These are phyloP conservation scores for Trichosporon asahii DNA, from an alignment of 1,284 basidiomycete genomes.

Conservation along the genomic window DNA sequence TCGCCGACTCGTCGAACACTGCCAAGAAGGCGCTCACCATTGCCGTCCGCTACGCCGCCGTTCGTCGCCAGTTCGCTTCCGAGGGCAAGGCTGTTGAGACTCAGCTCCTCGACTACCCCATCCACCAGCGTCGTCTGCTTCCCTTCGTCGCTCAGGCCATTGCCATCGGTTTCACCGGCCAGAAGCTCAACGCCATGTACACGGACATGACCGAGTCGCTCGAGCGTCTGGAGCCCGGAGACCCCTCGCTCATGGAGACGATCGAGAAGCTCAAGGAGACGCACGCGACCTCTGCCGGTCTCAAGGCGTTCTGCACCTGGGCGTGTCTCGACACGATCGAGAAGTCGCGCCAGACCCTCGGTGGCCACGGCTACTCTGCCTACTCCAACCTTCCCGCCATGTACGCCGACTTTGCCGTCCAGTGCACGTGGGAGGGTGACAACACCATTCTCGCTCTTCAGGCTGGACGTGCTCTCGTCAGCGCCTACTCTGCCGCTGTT, in stretches of 20 bases:
- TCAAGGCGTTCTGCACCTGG: slow-evolving; percentile 63
- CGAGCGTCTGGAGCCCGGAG: slow-evolving; percentile 56
- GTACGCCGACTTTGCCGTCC: slow-evolving; percentile 58
- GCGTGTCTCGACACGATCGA: slow-evolving; percentile 59
- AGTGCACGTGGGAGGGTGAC: slow-evolving; percentile 60
- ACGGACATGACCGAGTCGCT: slow-evolving; percentile 55
- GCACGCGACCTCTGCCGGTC: slow-evolving; percentile 58
- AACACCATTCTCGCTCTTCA: slow-evolving; percentile 58
- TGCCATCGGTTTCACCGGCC: slow-evolving; percentile 58
- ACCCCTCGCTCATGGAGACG: slow-evolving; percentile 49
- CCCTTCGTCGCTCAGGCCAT: slow-evolving; percentile 59
- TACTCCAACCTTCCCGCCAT: slow-evolving; percentile 59
- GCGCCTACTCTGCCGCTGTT: slow-evolving; percentile 54
- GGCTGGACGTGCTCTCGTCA: slow-evolving; percentile 56
- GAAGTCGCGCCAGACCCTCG: slow-evolving; percentile 57
- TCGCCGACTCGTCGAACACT: slow-evolving; percentile 56
- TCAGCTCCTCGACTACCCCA: slow-evolving; percentile 60
- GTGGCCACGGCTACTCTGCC: slow-evolving; percentile 60
- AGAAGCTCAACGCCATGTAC: slow-evolving; percentile 53
- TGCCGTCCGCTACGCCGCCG: slow-evolving; percentile 58
- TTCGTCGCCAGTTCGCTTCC: slow-evolving; percentile 57
- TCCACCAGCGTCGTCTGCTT: slow-evolving; percentile 60
- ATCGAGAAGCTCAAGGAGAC: slow-evolving; percentile 59
- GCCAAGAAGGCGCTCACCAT: slow-evolving; percentile 60
- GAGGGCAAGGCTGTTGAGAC: slow-evolving; percentile 55